Conservation (phyloP, 371 early-diverging fungal genomes). For the Haplosporangium sp. region DNA sequence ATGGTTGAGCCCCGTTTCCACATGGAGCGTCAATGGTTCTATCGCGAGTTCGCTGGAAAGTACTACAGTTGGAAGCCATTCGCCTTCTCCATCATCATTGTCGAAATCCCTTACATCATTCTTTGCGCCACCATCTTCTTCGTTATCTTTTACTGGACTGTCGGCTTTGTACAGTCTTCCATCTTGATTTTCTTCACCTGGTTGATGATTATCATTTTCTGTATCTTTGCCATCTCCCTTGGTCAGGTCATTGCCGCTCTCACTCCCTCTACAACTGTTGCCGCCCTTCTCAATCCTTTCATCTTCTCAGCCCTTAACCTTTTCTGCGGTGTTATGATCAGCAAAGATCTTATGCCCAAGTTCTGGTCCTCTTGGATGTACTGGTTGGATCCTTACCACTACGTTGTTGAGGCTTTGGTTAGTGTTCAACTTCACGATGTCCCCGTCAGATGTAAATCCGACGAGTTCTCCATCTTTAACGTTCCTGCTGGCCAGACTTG, state of each 20-base stretch:
- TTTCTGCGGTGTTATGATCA: slow-evolving; percentile 82
- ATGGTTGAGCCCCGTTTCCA: slow-evolving; percentile 81
- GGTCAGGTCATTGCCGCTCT: slow-evolving; percentile 81
- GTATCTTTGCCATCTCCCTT: slow-evolving; percentile 76
- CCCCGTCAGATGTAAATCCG: slow-evolving; percentile 62
- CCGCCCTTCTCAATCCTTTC: slow-evolving; percentile 80
- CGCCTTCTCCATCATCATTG: slow-evolving; percentile 64
- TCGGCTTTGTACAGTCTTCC: slow-evolving; percentile 66
- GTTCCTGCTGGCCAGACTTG: slow-evolving; percentile 75
- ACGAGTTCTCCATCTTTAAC: slow-evolving; percentile 63
- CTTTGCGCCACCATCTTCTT: slow-evolving; percentile 70
- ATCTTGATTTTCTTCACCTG: slow-evolving; percentile 74
- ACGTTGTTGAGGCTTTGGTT: slow-evolving; percentile 81
- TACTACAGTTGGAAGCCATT: slow-evolving; percentile 82
- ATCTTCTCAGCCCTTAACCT: slow-evolving; percentile 77
- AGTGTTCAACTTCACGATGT: slow-evolving; percentile 75
- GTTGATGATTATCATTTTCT: slow-evolving; percentile 70
- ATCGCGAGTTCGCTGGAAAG: slow-evolving; percentile 76
- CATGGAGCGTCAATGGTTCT: slow-evolving; percentile 76
- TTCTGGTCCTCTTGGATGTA: slow-evolving; percentile 89
- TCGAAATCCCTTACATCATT: slow-evolving; percentile 72
- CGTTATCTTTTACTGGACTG: slow-evolving; percentile 79
- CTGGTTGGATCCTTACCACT: slow-evolving; percentile 79
- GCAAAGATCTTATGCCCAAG: slow-evolving; percentile 71
- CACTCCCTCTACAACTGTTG: slow-evolving; percentile 69